Conservation (phyloP, 2,329 filamentous ascomycete genomes). For the Metarhizium robertsii region DNA sequence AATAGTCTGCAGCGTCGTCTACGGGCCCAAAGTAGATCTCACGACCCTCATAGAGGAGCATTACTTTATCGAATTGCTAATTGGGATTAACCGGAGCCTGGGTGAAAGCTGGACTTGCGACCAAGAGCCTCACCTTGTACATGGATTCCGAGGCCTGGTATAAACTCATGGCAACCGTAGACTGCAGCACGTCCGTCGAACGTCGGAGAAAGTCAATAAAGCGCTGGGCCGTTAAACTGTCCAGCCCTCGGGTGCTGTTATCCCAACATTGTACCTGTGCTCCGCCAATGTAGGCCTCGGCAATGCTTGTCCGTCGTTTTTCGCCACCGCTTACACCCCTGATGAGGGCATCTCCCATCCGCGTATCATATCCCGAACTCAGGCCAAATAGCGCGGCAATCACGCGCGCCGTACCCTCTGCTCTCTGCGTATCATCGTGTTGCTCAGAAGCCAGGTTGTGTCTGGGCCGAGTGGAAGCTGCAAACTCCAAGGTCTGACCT, state of each 20-base stretch:
- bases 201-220: constrained; percentile 5
- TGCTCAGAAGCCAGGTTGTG: neutral
- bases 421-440: no score
- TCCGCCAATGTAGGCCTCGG: constrained; percentile 43
- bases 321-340: constrained; percentile 71
- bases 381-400: constrained; percentile 27
- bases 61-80: constrained; percentile 55
- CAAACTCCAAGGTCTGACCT: constrained; percentile 62
- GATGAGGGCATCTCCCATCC: constrained; percentile 52
- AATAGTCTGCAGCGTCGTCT: constrained; percentile 15
- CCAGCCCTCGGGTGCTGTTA: constrained; percentile 16
- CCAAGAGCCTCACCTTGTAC: no score
- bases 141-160: constrained; percentile 17
- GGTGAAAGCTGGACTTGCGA: no score
- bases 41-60: constrained; percentile 57
- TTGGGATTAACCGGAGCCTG: constrained; percentile 11
- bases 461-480: constrained; percentile 46
- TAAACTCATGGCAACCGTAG: neutral
- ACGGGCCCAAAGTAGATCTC: constrained; percentile 25
- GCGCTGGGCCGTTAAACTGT: constrained; percentile 16
- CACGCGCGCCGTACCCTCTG: neutral
- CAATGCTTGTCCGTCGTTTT: constrained; percentile 65
- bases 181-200: no score
- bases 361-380: constrained; percentile 58
- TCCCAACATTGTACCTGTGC: constrained; percentile 14